Percentiles rank a stretch among this genome's conserved stretches.
Evolutionary conservation across 2,329 filamentous ascomycete species (phyloP).

Genomic region (Hypomyces rosellus): DNA sequence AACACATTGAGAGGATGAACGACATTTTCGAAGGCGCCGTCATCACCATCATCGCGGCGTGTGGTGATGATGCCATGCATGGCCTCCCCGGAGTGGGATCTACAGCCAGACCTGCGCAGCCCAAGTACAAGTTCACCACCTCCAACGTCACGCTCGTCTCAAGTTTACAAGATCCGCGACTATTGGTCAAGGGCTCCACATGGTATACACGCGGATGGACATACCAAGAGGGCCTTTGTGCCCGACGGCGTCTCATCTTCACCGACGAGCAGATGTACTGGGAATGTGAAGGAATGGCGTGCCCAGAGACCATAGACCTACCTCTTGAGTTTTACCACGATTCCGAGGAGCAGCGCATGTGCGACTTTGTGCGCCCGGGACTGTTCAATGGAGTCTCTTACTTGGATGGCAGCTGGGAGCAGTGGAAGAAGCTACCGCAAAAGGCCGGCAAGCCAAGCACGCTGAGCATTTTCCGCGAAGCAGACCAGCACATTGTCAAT

Average conservation of each 20-base stretch:
- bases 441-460: slow-evolving; percentile 26
- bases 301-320: slow-evolving; percentile 28
- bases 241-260: slow-evolving; percentile 31
- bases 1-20: slow-evolving; percentile 32
- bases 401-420: slow-evolving; percentile 30
- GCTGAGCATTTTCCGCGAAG: slow-evolving; percentile 30
- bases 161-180: slow-evolving; percentile 24
- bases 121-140: slow-evolving; percentile 27
- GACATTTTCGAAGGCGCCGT: slow-evolving; percentile 29
- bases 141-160: slow-evolving; percentile 27
- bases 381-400: slow-evolving; percentile 30
- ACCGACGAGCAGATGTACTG: slow-evolving; percentile 35
- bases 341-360: slow-evolving; percentile 27
- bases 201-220: slow-evolving; percentile 35
- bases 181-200: slow-evolving; percentile 24
- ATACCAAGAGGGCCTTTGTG: slow-evolving; percentile 32
- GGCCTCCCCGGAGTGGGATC: slow-evolving; percentile 30
- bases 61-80: slow-evolving; percentile 25
- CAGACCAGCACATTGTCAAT: slow-evolving; percentile 26
- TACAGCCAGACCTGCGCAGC: slow-evolving; percentile 21
- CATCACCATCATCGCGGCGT: slow-evolving; percentile 34
- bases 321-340: slow-evolving; percentile 28
- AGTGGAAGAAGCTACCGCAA: slow-evolving; percentile 26
- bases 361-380: slow-evolving; percentile 29
- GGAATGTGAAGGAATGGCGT: slow-evolving; percentile 33